A percentile compares a stretch with the other conserved stretches of the same genome.
Evolutionary conservation across 2,329 filamentous ascomycete genomes (phyloP).

Genomic region (Incumbomyces lentus): DNA sequence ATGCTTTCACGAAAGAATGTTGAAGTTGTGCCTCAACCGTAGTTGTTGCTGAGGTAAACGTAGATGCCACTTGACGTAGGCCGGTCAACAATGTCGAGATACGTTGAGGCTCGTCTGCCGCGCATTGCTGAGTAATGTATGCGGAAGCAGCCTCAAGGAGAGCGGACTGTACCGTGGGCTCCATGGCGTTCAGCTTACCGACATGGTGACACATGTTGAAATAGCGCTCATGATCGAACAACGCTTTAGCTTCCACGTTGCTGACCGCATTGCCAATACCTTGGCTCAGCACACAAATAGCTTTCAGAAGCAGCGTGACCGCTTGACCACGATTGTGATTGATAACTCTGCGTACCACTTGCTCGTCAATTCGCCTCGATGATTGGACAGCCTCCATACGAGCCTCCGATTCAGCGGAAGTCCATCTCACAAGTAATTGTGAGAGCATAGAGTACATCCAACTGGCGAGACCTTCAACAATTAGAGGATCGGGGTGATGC

Average conservation of each 20-base stretch:
- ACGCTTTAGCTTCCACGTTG: not conserved
- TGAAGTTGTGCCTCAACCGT: not conserved
- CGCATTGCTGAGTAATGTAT: not conserved
- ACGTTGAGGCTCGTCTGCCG: not conserved
- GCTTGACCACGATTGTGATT: conserved; percentile 1
- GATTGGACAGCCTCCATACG: not conserved
- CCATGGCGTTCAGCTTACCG: not conserved
- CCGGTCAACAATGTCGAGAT: not conserved
- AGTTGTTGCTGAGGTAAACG: not conserved
- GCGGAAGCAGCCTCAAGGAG: not conserved
- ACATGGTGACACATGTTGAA: not conserved
- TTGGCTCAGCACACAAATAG: not conserved
- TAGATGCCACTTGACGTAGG: not conserved
- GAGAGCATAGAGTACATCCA: conserved; percentile 5
- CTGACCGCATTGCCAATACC: not conserved
- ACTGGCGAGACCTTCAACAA: conserved; percentile 1
- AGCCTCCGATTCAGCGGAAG: not conserved
- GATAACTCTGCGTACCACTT: conserved; percentile 3
- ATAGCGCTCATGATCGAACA: not conserved
- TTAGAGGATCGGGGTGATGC: conserved; percentile 1
- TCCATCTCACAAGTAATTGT: conserved; percentile 2
- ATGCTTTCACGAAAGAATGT: not conserved
- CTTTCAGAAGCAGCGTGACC: not conserved
- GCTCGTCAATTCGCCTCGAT: not conserved
- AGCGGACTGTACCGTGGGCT: not conserved